Evolutionary conservation across 2,329 filamentous ascomycete species (phyloP), one percentile per base, ranked within the genome.

Genomic region (Sporothrix luriei): DNA sequence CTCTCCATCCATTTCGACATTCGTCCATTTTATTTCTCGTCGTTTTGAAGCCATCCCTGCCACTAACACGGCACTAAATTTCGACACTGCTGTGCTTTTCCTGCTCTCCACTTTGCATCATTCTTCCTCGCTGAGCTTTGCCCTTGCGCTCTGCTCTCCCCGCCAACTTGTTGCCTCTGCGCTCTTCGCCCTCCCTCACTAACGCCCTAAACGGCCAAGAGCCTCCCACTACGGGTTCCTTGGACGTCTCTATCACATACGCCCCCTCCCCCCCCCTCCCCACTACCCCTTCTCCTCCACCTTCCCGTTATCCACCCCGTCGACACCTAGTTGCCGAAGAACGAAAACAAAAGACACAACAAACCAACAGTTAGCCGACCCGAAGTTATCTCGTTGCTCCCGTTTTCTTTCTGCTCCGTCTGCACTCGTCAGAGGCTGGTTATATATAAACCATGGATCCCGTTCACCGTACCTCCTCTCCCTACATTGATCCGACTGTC

Each of bases 401-500:
- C 55, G 24, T 59, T 40, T 54, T 49, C 64, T 66, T 66, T 46
- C 54, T 26, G 16, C 26, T 13, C 57, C 57, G 57, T 62, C 33
- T 46, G 24, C 51, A 29, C 16, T 7, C 26, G 14, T 38, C 46
- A 46, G 48, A 57, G 16, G 38, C 16, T 49, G 33, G 21, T 29
- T 69, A 66, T 71, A 70, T 72, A 73, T 77, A 77, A 78, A 75
- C 73, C 75, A 77, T 76, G 75, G 78, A 81, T 76, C 81, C 81
- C 76, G 78, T 82, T 72, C 75, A 76, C 54, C 78, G 81, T 78
- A 79, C 79, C 46, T 75, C 78, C 75, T 82, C 81, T 80, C 81
- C 81, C 73, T 83, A 82, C 77, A 75, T 75, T 68, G 79, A 83
- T 76, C 81, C 81, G 40, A 73, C 77, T 66, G 78, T 83, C 70